Evolutionary conservation across 2,329 filamentous ascomycete species (phyloP), one percentile per base, ranked within the genome.

Genomic region (Gaeumannomyces tritici): DNA sequence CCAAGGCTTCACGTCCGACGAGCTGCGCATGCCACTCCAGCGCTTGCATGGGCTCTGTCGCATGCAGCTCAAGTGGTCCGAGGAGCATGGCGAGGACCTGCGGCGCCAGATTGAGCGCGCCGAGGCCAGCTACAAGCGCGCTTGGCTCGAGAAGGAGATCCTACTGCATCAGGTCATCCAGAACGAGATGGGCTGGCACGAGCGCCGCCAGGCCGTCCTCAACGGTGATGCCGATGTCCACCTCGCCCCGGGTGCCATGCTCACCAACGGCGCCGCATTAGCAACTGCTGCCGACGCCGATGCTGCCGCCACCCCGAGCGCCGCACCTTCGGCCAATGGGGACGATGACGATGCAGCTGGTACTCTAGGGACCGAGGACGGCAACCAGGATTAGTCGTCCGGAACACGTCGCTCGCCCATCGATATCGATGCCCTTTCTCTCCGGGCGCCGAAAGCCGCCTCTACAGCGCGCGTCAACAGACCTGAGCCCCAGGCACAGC

Each of bases 131-230:
- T 87, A 89, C 73, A 84, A 84, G 71, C 80, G 85, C 65, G 89
- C 91, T 71, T 95, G 90, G 90, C 77, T 85, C 18, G 86, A 90
- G 74, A 93, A 93, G 74, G 90, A 95, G 74, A 81, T 90, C 33
- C 74, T 93, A 24, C 74, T 95, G n/a, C 84, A 90, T 63, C 90
- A 91, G 70, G 81, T 89, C 35, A 81, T 91, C 67, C 74, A 81
- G 69, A 81, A 78, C 69, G 90, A 93, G 72, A 79, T 84, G 42
- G 85, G 87, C 71, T 86, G 87, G 76, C 83, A 86, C 67, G 77
- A 81, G 63, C 78, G 85, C 61, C 80, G 84, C 55, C 75, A 81
- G 67, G 79, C 79, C 5, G 82, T 87, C 6, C 74, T 86, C 27
- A 76, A 75, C 4, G 78, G 75, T 1, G 77, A 81, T 26, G 77